phyloP scores from a whole-genome alignment of 352 stramenopile genomes.

The Pythium plurisporium region DNA sequence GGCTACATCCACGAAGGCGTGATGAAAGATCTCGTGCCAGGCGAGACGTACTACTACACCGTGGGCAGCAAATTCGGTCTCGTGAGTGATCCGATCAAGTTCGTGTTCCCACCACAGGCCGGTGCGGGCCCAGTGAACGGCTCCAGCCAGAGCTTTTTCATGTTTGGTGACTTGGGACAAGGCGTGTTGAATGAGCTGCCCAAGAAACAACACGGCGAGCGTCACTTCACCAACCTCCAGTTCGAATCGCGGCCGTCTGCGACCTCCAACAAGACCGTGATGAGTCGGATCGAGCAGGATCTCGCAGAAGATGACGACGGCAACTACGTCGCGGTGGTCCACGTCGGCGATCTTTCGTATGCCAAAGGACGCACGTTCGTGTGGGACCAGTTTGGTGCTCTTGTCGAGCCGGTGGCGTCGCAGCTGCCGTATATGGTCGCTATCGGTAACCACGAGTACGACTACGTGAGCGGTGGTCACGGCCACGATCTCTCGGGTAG shows the following conservation, averaged over 20 bases:
- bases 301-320: neutral
- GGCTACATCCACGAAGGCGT: slow-evolving; percentile 8
- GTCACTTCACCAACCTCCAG: slow-evolving; percentile 6
- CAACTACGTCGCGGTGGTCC: slow-evolving; percentile 41
- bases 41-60: slow-evolving; percentile 14
- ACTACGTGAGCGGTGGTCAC: slow-evolving; percentile 22
- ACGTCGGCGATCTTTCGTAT: slow-evolving; percentile 79
- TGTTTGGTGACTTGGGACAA: slow-evolving; percentile 32
- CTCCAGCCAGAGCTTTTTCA: slow-evolving; percentile 17
- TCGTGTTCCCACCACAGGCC: slow-evolving; percentile 8
- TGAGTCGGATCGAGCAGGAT: neutral
- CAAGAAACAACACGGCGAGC: slow-evolving; percentile 18
- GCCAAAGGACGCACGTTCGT: slow-evolving; percentile 49
- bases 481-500: slow-evolving; percentile 13
- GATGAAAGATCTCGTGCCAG: slow-evolving; percentile 3
- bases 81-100: slow-evolving; percentile 7
- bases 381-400: slow-evolving; percentile 79
- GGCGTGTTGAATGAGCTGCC: slow-evolving; percentile 6
- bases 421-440: slow-evolving; percentile 62
- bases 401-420: slow-evolving; percentile 67
- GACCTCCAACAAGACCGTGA: neutral
- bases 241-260: slow-evolving; percentile 9
- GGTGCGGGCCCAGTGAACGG: neutral
- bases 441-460: slow-evolving; percentile 45
- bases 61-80: neutral